Base-by-base conservation (phyloP, 257 asterid genomes). In the Penstemon newberryi region DNA sequence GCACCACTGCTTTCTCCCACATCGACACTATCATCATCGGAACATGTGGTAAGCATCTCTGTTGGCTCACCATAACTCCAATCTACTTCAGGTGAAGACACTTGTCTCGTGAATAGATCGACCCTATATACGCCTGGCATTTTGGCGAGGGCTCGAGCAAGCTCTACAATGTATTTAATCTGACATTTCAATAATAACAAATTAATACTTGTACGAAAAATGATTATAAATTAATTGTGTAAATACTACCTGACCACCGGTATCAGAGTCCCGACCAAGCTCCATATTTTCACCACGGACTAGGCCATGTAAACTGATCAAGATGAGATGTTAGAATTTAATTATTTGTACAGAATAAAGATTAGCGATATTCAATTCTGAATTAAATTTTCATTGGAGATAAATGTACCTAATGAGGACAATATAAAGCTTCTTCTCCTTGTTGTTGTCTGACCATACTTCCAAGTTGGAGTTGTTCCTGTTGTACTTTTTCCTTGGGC, bases 221-320 rank as follows among this genome's bases (percentile, higher is more conserved):
- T 11, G 18, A 44, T 44, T 42, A 0, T 25, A 25, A 25, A 1
- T 25, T 25, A 25, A 25, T 25, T 25, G 33, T 25, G 33, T 25
- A 25, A 25, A 18, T 25, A 63, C 25, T 75, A 87, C 96, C 93
- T 90, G 96, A 57, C 96, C 96, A 52, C 96, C 96, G 0, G 96
- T 90, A 65, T 90, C 96, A 25, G 95, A 86, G 78, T 90, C 96
- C 60, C 96, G 86, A 71, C 96, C 96, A 69, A 90, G 96, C 83
- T 90, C 96, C 96, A 90, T 90, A 70, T 90, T 86, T 63, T 90
- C 96, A 69, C 96, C 95, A 38, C 95, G 91, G 54, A 90, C 93
- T 73, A 90, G 75, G 55, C 96, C 96, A 69, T 90, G 96, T 52
- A 90, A 81, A 76, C 91, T 84, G 80, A 74, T 70, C 65, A 80